Conservation (phyloP, 2,329 filamentous ascomycete genomes). For the Apiospora sp. region DNA sequence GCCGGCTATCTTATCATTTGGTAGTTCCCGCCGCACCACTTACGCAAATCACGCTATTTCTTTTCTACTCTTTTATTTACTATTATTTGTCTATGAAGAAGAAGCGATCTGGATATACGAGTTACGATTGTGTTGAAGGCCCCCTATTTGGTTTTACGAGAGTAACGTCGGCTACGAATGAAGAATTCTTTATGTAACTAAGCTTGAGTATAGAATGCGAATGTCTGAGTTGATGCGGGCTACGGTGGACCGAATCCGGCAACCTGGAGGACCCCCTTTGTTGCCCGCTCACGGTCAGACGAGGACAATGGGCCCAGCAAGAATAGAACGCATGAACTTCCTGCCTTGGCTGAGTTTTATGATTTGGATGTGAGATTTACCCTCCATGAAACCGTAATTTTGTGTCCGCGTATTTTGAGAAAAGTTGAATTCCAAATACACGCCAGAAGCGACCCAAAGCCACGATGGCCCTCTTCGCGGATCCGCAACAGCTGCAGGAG, state of each 20-base stretch:
- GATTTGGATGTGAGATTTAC: too few relatives aligned
- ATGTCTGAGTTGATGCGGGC: neutral
- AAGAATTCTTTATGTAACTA: neutral
- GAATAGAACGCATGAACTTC: neutral
- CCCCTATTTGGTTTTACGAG: neutral
- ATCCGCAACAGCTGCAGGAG: neutral
- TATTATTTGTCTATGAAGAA: too few relatives aligned
- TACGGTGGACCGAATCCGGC: neutral
- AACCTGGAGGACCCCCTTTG: neutral
- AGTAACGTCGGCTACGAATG: neutral
- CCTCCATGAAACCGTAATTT: too few relatives aligned
- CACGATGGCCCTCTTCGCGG: neutral
- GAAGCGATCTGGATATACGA: too few relatives aligned
- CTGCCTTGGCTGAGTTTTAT: too few relatives aligned
- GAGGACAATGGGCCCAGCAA: neutral
- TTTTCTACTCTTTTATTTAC: too few relatives aligned
- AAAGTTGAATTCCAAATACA: too few relatives aligned
- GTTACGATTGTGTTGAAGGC: neutral
- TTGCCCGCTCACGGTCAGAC: neutral
- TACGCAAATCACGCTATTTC: too few relatives aligned
- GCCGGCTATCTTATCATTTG: neutral
- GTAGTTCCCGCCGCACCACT: neutral
- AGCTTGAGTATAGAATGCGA: neutral
- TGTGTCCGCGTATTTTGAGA: too few relatives aligned
- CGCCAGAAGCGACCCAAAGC: neutral